Percentiles rank a stretch among this genome's conserved stretches.
phyloP scores from a whole-genome alignment of 352 stramenopile species.

The Phytopythium vexans region DNA sequence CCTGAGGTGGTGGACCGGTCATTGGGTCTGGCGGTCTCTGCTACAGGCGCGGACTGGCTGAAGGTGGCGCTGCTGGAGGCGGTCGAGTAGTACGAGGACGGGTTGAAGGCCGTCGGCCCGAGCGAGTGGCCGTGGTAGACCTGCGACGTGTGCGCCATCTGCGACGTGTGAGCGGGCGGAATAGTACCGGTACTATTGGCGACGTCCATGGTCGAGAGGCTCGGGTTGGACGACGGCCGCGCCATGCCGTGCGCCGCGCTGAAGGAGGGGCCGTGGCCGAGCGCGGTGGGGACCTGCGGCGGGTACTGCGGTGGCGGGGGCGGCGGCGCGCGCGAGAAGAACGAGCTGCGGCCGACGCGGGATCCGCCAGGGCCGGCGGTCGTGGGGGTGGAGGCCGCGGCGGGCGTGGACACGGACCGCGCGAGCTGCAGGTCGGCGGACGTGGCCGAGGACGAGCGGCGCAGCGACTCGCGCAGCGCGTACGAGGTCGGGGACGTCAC shows the following conservation, averaged over 20 bases:
- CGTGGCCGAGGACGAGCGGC: constrained; percentile 61
- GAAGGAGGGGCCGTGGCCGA: constrained; percentile 8
- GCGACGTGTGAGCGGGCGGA: too few species aligned
- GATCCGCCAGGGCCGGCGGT: constrained; percentile 15
- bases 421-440: constrained; percentile 29
- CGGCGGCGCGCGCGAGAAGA: constrained; percentile 59
- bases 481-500: constrained; percentile 84
- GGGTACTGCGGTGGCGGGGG: constrained; percentile 55
- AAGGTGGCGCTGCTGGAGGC: constrained; percentile 17
- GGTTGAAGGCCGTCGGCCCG: constrained; percentile 38
- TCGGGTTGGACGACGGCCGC: constrained; percentile 66
- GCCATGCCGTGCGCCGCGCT: constrained; percentile 26
- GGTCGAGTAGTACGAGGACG: constrained; percentile 13
- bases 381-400: constrained; percentile 17
- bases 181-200: too few species aligned
- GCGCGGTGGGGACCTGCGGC: constrained; percentile 22
- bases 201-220: constrained; percentile 39
- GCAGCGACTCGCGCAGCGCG: constrained; percentile 72
- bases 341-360: constrained; percentile 43
- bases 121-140: constrained; percentile 65
- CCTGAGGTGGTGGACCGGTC: neutral
- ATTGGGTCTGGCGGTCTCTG: too few species aligned
- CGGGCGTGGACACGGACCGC: constrained; percentile 3
- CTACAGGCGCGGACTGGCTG: constrained; percentile 24
- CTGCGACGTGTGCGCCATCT: too few species aligned